These are phyloP conservation scores for Monilinia aucupariae DNA, from an alignment of 2,329 filamentous ascomycete genomes.

Conservation along the genomic window DNA sequence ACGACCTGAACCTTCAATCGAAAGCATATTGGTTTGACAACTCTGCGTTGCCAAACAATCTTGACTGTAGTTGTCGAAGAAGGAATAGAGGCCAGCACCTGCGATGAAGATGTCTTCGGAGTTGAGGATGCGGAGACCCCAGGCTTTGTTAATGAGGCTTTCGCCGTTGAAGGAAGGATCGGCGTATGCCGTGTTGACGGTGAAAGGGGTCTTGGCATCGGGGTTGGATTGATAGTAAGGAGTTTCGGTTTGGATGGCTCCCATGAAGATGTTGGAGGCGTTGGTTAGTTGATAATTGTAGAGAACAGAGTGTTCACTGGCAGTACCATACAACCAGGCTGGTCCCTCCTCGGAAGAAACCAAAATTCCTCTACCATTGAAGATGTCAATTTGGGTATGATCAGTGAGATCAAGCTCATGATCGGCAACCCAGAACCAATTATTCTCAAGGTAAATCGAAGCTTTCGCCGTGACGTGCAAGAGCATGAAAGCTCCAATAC, in stretches of 20 bases:
- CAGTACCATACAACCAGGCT: conserved; percentile 76
- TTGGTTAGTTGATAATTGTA: conserved; percentile 83
- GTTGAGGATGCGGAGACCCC: conserved; percentile 67
- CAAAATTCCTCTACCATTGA: conserved; percentile 67
- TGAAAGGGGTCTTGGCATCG: conserved; percentile 61
- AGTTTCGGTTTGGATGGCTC: conserved; percentile 82
- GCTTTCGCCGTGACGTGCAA: conserved; percentile 58
- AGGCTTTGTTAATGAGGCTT: conserved; percentile 54
- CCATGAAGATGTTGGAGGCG: conserved; percentile 75
- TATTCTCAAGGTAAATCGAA: conserved; percentile 79
- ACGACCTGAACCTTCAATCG: conserved; percentile 56
- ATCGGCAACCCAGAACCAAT: conserved; percentile 85
- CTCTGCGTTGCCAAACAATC: conserved; percentile 60
- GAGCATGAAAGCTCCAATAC: conserved; percentile 68
- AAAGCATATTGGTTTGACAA: conserved; percentile 75
- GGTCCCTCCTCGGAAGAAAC: conserved; percentile 70
- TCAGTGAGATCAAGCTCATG: conserved; percentile 76
- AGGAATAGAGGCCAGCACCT: conserved; percentile 72
- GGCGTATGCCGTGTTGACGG: conserved; percentile 48
- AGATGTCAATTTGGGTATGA: conserved; percentile 77
- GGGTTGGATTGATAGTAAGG: conserved; percentile 85
- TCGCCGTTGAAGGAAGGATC: conserved; percentile 64
- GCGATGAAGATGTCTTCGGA: conserved; percentile 64
- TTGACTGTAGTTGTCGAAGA: conserved; percentile 78
- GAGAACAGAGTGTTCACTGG: conserved; percentile 59